These are phyloP conservation scores for Amesomyces nigricolor DNA, from an alignment of 2,329 filamentous ascomycete genomes.

Conservation along the genomic window DNA sequence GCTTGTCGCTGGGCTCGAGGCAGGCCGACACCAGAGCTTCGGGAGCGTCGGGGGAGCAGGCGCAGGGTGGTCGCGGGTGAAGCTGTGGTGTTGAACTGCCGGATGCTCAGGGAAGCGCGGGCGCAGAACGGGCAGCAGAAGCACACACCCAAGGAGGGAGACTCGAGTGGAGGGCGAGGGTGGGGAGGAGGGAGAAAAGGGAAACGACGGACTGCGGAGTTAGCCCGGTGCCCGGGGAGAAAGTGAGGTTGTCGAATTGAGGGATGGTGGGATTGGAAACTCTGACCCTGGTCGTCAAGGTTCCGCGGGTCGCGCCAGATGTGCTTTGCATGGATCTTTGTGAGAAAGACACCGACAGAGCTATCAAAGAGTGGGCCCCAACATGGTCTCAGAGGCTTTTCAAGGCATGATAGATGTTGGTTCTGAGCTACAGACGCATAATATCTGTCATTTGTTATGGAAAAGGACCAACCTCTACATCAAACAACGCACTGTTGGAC, in stretches of 20 bases:
- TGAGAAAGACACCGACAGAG: not conserved
- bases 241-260: conserved; percentile 10
- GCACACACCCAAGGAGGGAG: not conserved
- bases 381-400: too few relatives aligned
- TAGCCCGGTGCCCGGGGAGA: conserved; percentile 5
- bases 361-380: not conserved
- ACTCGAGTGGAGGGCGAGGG: not conserved
- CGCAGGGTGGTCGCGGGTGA: not conserved
- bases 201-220: conserved; percentile 8
- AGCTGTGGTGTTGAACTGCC: not conserved
- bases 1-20: not conserved
- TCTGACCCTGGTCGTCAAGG: conserved; percentile 5
- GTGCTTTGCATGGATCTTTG: conserved; percentile 5
- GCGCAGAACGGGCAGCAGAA: not conserved
- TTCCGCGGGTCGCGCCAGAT: conserved; percentile 5
- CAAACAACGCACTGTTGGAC: too few relatives aligned
- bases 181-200: conserved; percentile 7
- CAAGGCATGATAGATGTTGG: not conserved
- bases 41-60: not conserved
- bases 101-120: not conserved
- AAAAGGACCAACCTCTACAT: too few relatives aligned
- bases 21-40: not conserved
- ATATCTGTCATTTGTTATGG: too few relatives aligned
- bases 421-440: not conserved
- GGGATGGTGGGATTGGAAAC: conserved; percentile 3